Conservation (phyloP, 345 rosid genomes). For the Euphorbia tirucalli region DNA sequence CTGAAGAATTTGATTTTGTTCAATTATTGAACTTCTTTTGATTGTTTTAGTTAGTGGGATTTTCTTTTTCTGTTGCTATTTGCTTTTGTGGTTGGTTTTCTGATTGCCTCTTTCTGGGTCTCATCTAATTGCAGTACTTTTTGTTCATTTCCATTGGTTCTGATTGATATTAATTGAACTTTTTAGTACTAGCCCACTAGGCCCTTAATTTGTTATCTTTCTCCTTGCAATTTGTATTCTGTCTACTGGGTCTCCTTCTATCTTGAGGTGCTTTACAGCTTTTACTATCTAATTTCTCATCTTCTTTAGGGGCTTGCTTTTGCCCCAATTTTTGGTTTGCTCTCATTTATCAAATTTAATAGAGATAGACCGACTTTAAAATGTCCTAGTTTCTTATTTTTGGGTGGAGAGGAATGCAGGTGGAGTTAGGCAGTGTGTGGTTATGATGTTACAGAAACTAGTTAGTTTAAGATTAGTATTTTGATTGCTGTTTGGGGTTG, state of each 20-base stretch:
- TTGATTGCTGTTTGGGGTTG: slow-evolving; percentile 1
- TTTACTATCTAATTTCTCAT: background rate
- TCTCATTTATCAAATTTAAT: background rate
- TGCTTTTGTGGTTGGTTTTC: background rate
- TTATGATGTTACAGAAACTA: background rate
- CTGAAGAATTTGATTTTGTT: background rate
- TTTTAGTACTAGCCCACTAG: background rate
- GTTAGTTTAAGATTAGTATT: slow-evolving; percentile 2
- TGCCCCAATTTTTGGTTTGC: background rate
- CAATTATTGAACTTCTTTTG: background rate
- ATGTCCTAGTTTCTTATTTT: background rate
- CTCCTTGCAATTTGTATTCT: slow-evolving; percentile 2
- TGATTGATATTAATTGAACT: background rate
- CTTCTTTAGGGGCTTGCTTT: background rate
- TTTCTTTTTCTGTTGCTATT: background rate
- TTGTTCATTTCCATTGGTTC: background rate
- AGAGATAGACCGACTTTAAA: background rate
- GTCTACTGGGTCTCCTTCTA: slow-evolving; percentile 15
- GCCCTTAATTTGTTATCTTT: slow-evolving; percentile 8
- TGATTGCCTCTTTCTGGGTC: background rate
- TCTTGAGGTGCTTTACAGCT: slow-evolving; percentile 9
- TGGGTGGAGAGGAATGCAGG: too few relatives aligned
- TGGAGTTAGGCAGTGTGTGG: too few relatives aligned
- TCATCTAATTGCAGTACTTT: background rate
- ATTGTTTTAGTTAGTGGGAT: slow-evolving; percentile 1